Evolutionary conservation across 2,329 filamentous ascomycete species (phyloP).

Genomic region (Fusarium pininemorale): DNA sequence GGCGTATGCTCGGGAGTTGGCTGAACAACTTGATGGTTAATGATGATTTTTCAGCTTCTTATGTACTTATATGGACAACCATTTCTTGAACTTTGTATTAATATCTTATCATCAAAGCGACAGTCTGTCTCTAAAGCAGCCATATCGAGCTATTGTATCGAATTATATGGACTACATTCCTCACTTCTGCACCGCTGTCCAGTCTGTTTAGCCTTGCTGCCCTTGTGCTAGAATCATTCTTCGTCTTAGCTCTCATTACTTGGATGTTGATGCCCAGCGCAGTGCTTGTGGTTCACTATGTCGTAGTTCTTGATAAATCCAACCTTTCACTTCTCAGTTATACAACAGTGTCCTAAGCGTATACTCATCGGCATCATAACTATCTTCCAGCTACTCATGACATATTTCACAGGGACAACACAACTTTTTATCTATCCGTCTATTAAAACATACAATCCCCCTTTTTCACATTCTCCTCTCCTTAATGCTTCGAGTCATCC

Average conservation of each 20-base stretch:
- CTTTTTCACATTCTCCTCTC: not conserved
- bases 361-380: not conserved
- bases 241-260: not conserved
- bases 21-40: conserved; percentile 4
- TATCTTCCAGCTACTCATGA: conserved; percentile 1
- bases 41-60: not conserved
- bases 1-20: conserved; percentile 57
- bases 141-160: not conserved
- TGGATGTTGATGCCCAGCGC: fast-evolving
- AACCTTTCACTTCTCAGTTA: not conserved
- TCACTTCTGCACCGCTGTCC: not conserved
- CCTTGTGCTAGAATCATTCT: too few relatives aligned
- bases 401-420: conserved; percentile 17
- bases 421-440: conserved; percentile 41
- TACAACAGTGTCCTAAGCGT: not conserved
- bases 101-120: not conserved
- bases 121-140: not conserved
- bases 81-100: not conserved
- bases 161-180: not conserved
- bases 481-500: conserved; percentile 60
- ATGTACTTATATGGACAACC: not conserved
- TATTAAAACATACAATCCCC: conserved; percentile 29
- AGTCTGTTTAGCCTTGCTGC: not conserved
- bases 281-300: not conserved
- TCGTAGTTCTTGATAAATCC: not conserved